These are phyloP conservation scores for Castanospermum australe DNA, from an alignment of 306 rosid species.

Conservation along the genomic window DNA sequence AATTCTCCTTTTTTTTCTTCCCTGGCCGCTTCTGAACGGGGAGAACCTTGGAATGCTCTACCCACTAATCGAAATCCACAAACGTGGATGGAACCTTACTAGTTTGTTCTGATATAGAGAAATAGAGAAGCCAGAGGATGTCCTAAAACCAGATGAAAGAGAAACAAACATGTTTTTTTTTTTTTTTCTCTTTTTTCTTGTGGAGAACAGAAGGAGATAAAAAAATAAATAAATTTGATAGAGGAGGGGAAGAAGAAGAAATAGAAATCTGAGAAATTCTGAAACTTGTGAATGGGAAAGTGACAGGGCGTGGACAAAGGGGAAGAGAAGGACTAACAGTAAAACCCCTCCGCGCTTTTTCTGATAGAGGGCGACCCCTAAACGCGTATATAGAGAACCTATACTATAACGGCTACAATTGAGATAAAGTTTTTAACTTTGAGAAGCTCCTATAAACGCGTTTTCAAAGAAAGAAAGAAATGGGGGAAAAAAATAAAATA, in stretches of 20 bases:
- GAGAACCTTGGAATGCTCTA: background rate
- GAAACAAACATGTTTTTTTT: background rate
- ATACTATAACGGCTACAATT: constrained; percentile 25
- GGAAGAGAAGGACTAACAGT: background rate
- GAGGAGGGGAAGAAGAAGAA: background rate
- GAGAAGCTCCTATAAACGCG: background rate
- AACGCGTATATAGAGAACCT: constrained; percentile 4
- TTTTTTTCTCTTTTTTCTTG: background rate
- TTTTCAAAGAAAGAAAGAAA: no score
- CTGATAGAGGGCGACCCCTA: background rate
- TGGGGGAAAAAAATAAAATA: background rate
- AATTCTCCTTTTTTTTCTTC: background rate
- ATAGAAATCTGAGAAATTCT: background rate
- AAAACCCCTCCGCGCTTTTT: background rate
- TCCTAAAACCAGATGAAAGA: background rate
- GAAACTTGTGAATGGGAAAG: background rate
- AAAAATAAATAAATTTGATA: no score
- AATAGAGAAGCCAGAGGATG: background rate
- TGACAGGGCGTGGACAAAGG: background rate
- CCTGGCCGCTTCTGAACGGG: background rate
- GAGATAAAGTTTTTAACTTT: background rate
- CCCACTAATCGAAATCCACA: background rate
- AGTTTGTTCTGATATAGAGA: constrained; percentile 1
- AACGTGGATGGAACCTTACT: background rate
- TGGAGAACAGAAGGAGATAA: background rate